Evolutionary conservation across 768 basidiomycete genomes (phyloP), one percentile per base, ranked within the genome.

Genomic region (Rickenella mellea): DNA sequence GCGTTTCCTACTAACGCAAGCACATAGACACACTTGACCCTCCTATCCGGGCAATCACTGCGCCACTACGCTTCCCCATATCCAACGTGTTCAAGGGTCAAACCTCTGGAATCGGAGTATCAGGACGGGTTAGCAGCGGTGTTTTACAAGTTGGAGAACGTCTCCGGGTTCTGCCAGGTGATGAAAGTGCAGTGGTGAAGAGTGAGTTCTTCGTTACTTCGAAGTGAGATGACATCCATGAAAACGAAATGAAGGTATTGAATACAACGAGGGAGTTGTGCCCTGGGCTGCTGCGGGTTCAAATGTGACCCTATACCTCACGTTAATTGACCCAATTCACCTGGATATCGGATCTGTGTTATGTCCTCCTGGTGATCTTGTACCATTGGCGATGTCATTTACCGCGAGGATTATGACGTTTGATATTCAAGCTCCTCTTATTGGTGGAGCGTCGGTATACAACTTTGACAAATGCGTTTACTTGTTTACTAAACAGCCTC

Each of bases 21-120:
- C 22, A 26, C 22, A 8, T 40, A 91, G 92, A 96, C 62, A 63
- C 71, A 45, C 62, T 96, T 30, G 84, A 87, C 45, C 87, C 91
- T 0, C 93, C 93, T 0, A 54, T 65, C 6, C 71, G 93, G 35
- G 83, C 91, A 40, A 79, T 93, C 36, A 68, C 71, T 3, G 70
- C 78, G 0, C 82, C 93, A 0, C 60, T 94, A 19, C 77, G 96
- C 27, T 70, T 97, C 33, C 96, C 96, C 0, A 76, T 98, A 17
- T 85, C 91, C 10, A 98, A 99, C 57, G 88, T 98, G 3, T 98
- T 94, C 71, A 93, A 83, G 60, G 85, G 87, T 3, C 82, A 83
- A 54, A 77, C 81, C 12, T 78, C 86, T 2, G 76, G 84, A 2
- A 77, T 76, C 4, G 85, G 80, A 0, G 78, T 97, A 0, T 75